phyloP scores from a whole-genome alignment of 306 rosid species.

The Pyrus betulifolia region DNA sequence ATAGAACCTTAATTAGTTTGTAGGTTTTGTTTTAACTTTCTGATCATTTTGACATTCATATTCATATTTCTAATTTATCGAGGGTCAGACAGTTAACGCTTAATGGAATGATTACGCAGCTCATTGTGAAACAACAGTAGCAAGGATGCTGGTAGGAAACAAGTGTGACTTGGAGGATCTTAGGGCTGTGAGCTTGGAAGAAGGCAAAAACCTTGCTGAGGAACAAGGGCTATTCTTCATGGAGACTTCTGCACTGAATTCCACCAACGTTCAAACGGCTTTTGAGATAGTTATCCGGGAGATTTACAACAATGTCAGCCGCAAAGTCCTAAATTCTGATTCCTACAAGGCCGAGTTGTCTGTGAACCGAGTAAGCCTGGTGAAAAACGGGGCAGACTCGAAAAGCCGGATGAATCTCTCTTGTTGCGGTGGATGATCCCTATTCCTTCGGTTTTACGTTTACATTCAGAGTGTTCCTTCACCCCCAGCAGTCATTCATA shows the following conservation, averaged over 20 bases:
- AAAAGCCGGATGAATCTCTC: constrained; percentile 35
- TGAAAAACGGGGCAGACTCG: constrained; percentile 44
- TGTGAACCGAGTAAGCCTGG: constrained; percentile 63
- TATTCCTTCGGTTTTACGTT: background rate
- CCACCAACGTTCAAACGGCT: constrained; percentile 74
- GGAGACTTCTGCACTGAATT: constrained; percentile 92
- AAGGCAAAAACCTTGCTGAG: constrained; percentile 75
- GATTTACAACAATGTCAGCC: constrained; percentile 74
- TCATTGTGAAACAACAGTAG: constrained; percentile 71
- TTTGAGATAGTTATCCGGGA: constrained; percentile 75
- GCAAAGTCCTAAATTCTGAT: constrained; percentile 69
- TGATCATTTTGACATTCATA: background rate
- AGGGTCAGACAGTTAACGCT: background rate
- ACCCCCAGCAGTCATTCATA: background rate
- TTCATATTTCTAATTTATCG: background rate
- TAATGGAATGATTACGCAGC: constrained; percentile 36
- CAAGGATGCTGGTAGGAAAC: constrained; percentile 86
- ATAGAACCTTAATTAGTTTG: background rate
- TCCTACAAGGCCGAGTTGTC: constrained; percentile 81
- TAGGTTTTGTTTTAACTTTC: background rate
- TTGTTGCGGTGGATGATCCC: constrained; percentile 57
- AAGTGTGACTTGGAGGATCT: constrained; percentile 86
- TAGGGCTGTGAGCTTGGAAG: constrained; percentile 73
- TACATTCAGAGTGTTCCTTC: background rate
- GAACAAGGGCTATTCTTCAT: constrained; percentile 80